These are phyloP conservation scores for Noccaea caerulescens DNA, from an alignment of 345 rosid genomes.

Conservation along the genomic window DNA sequence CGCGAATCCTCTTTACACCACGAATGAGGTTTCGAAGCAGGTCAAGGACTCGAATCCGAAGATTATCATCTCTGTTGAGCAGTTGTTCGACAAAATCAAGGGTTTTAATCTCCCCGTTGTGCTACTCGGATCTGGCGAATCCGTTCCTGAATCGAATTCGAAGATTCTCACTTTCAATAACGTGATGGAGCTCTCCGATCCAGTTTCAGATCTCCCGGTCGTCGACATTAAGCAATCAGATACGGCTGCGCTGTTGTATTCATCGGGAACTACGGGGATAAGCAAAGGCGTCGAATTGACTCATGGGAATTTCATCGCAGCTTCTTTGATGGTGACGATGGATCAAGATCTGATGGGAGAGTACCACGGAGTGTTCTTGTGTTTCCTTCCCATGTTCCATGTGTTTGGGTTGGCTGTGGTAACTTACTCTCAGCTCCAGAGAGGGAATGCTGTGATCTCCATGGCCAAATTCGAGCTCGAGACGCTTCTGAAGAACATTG, in stretches of 20 bases:
- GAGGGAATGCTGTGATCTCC: conserved; percentile 63
- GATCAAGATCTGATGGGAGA: conserved; percentile 60
- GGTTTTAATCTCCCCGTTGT: conserved; percentile 64
- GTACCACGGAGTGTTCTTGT: conserved; percentile 53
- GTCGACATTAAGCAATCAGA: conserved; percentile 62
- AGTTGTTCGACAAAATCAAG: conserved; percentile 63
- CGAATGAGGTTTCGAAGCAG: conserved; percentile 66
- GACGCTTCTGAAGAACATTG: conserved; percentile 53
- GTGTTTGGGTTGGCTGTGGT: conserved; percentile 68
- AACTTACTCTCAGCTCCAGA: conserved; percentile 58
- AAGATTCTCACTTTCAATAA: conserved; percentile 50
- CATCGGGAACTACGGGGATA: conserved; percentile 85
- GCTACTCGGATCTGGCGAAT: conserved; percentile 50
- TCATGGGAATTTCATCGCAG: conserved; percentile 78
- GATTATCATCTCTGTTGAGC: conserved; percentile 62
- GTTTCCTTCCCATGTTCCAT: conserved; percentile 90
- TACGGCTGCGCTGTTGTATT: conserved; percentile 69
- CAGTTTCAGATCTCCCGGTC: conserved; percentile 51
- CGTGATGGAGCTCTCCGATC: conserved; percentile 54
- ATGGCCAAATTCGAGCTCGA: conserved; percentile 75
- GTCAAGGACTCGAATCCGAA: conserved; percentile 70
- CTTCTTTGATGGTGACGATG: conserved; percentile 59
- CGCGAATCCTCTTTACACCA: conserved; percentile 71
- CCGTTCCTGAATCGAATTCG: conserved; percentile 36
- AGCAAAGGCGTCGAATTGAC: conserved; percentile 90